These are phyloP conservation scores for Chlamydomonas urium DNA, from an alignment of 139 green algal species.

Conservation along the genomic window DNA sequence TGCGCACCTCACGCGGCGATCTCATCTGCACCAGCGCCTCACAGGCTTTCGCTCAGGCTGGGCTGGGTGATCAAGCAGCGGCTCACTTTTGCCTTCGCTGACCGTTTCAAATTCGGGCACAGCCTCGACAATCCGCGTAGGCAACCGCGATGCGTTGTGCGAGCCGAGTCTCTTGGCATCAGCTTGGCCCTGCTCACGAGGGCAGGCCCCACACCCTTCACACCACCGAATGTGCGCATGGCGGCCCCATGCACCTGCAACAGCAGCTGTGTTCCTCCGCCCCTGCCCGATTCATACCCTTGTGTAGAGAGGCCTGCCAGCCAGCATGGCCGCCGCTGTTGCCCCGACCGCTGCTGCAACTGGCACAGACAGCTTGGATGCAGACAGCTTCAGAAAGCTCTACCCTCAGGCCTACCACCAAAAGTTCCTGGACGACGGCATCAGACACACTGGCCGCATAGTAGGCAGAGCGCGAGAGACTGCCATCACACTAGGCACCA, in stretches of 20 bases:
- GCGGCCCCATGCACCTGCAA: too few species aligned
- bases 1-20: neutral
- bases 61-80: neutral
- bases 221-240: neutral
- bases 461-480: constrained; percentile 48
- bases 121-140: neutral
- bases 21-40: neutral
- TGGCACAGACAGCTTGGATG: neutral
- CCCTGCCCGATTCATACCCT: too few species aligned
- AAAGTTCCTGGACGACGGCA: constrained; percentile 50
- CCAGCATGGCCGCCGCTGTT: neutral
- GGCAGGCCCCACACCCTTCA: neutral
- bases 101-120: neutral
- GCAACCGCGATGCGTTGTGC: neutral
- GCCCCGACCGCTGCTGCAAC: neutral
- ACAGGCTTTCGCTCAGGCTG: neutral
- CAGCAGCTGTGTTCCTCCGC: neutral
- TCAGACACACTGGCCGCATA: constrained; percentile 65
- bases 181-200: neutral
- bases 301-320: neutral
- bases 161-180: neutral
- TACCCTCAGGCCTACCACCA: neutral
- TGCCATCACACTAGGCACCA: constrained; percentile 47
- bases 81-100: neutral
- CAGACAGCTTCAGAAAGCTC: neutral